Evolutionary conservation across 23 red algal genomes (phyloP).

Genomic region (Chondrus crispus): DNA sequence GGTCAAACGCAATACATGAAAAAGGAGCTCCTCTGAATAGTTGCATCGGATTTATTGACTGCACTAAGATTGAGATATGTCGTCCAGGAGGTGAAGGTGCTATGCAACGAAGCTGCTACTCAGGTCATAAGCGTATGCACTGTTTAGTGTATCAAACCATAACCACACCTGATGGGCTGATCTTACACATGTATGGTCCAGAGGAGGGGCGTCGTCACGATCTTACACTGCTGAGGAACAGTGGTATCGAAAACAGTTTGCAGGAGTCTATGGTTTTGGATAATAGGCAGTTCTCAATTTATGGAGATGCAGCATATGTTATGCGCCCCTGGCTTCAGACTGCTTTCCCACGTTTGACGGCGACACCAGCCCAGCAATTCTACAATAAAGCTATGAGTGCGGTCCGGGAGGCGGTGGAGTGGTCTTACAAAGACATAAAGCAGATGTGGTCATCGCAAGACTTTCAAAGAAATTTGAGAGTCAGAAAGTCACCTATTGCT

Average conservation of each 20-base stretch:
- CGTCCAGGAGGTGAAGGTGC: background rate
- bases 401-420: background rate
- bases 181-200: constrained; percentile 26
- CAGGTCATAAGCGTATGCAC: constrained; percentile 14
- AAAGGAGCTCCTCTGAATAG: constrained; percentile 10
- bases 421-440: background rate
- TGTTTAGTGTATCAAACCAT: constrained; percentile 12
- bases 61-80: background rate
- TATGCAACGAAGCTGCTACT: background rate
- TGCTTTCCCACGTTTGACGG: background rate
- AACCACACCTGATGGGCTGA: constrained; percentile 35
- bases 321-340: background rate
- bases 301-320: background rate
- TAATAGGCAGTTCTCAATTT: background rate
- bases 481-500: background rate
- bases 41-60: constrained; percentile 21
- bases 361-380: background rate
- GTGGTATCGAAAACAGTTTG: background rate
- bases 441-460: background rate
- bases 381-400: constrained; percentile 1
- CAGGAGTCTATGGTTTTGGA: background rate
- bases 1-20: background rate
- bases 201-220: constrained; percentile 9
- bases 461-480: background rate
- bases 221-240: background rate